Percentiles rank a stretch among this genome's conserved stretches.
These are phyloP conservation scores for Alternaria alternata DNA, from an alignment of 2,329 filamentous ascomycete species.

Conservation along the genomic window DNA sequence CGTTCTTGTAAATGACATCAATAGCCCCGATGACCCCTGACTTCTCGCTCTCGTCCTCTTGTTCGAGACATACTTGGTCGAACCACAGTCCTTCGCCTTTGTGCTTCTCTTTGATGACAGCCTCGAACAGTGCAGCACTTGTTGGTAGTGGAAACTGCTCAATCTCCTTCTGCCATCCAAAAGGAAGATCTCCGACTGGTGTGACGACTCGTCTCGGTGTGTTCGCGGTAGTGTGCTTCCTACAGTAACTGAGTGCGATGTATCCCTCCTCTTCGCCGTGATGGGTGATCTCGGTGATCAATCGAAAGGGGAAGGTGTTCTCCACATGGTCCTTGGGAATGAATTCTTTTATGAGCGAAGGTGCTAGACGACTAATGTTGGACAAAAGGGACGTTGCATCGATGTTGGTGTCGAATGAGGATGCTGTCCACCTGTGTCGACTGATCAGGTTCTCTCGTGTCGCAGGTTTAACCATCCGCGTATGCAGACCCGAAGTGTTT, in stretches of 20 bases:
- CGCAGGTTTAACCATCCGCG: constrained; percentile 31
- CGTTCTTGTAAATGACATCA: constrained; percentile 54
- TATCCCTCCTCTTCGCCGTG: constrained; percentile 49
- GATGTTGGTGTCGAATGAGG: constrained; percentile 17
- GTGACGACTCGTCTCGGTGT: constrained; percentile 34
- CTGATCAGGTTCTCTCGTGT: constrained; percentile 30
- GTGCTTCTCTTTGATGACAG: constrained; percentile 50
- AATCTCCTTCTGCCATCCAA: constrained; percentile 45
- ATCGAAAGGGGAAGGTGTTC: constrained; percentile 45
- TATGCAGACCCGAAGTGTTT: constrained; percentile 38
- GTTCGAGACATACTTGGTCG: constrained; percentile 57
- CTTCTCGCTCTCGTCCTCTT: constrained; percentile 52
- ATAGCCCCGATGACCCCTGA: constrained; percentile 52
- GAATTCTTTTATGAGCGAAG: constrained; percentile 44
- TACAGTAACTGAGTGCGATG: constrained; percentile 56
- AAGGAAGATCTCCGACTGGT: constrained; percentile 41
- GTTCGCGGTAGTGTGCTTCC: constrained; percentile 43
- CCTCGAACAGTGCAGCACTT: constrained; percentile 51
- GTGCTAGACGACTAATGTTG: constrained; percentile 37
- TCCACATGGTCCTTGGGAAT: constrained; percentile 31
- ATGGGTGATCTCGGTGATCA: constrained; percentile 49
- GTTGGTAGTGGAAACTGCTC: constrained; percentile 52
- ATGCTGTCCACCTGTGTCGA: constrained; percentile 16
- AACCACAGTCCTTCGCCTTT: constrained; percentile 55
- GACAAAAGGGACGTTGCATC: constrained; percentile 36